Conservation (phyloP, 2,329 filamentous ascomycete genomes). For the Lecanicillium sp. region DNA sequence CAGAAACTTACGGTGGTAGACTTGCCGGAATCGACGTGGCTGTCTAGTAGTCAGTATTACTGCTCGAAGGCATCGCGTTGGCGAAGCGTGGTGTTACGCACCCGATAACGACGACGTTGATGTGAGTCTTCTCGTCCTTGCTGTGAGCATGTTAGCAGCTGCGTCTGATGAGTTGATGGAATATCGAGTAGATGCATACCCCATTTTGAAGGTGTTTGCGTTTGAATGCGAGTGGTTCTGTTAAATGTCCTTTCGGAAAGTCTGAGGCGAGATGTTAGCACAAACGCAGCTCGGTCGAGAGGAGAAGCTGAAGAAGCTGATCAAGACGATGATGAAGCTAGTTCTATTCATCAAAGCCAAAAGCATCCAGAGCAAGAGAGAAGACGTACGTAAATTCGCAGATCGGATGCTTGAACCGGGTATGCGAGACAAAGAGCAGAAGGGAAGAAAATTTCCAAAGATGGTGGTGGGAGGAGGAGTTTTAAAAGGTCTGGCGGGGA, state of each 20-base stretch:
- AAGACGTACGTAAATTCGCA: conserved; percentile 33
- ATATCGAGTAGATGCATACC: conserved; percentile 17
- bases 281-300: not conserved
- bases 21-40: conserved; percentile 99
- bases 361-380: conserved; percentile 4
- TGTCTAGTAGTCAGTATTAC: conserved; percentile 23
- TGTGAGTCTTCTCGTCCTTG: conserved; percentile 94
- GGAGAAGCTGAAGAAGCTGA: too few relatives aligned
- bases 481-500: conserved; percentile 29
- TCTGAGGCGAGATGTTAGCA: conserved; percentile 21
- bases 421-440: conserved; percentile 39
- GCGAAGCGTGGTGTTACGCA: conserved; percentile 20
- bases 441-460: conserved; percentile 31
- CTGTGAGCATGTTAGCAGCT: conserved; percentile 39
- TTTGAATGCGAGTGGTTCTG: conserved; percentile 18
- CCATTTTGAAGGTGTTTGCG: conserved; percentile 32
- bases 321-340: too few relatives aligned
- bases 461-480: conserved; percentile 32
- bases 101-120: conserved; percentile 96
- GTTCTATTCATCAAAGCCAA: not conserved
- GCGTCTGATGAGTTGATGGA: not conserved
- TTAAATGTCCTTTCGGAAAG: conserved; percentile 20
- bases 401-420: conserved; percentile 40
- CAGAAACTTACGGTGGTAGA: conserved; percentile 77
- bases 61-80: conserved; percentile 26